phyloP scores from a whole-genome alignment of 1,284 basidiomycete species.

The Leccinum cinnamomeum region DNA sequence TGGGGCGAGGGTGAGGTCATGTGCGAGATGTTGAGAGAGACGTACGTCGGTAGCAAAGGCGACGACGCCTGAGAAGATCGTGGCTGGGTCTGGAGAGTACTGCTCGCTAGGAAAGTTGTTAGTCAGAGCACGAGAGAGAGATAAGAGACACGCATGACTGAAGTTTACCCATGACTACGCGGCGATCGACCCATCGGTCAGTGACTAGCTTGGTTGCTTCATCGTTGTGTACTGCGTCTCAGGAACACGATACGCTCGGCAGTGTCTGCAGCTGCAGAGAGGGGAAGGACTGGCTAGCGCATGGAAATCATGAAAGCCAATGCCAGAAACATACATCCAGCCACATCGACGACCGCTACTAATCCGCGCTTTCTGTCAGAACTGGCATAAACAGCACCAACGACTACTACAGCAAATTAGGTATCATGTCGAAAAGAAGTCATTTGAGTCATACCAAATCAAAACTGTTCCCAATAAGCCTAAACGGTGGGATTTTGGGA shows the following conservation, averaged over 20 bases:
- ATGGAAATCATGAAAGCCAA: not conserved
- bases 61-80: conserved; percentile 82
- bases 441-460: conserved; percentile 58
- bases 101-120: conserved; percentile 39
- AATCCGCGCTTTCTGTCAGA: conserved; percentile 72
- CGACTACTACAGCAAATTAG: conserved; percentile 44
- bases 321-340: conserved; percentile 52
- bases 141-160: conserved; percentile 48
- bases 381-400: conserved; percentile 67
- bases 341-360: conserved; percentile 58
- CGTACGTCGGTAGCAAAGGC: conserved; percentile 64
- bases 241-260: conserved; percentile 77
- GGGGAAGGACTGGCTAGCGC: conserved; percentile 28
- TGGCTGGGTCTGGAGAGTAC: conserved; percentile 69
- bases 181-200: conserved; percentile 71
- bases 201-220: conserved; percentile 40
- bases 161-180: conserved; percentile 53
- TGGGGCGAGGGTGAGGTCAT: too few species aligned
- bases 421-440: conserved; percentile 10
- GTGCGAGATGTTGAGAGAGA: conserved; percentile 1
- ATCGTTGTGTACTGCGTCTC: conserved; percentile 37
- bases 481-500: conserved; percentile 39
- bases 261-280: conserved; percentile 60
- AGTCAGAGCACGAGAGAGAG: not conserved
- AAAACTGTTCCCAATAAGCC: conserved; percentile 70